Conservation (phyloP, 768 basidiomycete genomes). For the Trichaptum fuscoviolaceum region DNA sequence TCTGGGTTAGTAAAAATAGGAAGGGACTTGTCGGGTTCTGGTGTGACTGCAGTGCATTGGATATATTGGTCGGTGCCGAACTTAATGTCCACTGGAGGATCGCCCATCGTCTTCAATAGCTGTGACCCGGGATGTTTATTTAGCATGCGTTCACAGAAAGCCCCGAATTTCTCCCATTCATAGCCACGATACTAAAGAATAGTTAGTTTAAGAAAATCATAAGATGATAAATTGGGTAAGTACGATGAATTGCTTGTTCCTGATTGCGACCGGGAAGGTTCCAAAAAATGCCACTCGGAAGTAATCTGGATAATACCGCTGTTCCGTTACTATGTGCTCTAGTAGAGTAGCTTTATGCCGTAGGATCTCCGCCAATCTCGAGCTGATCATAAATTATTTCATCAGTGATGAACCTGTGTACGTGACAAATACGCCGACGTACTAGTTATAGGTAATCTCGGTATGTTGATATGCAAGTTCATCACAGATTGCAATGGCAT, state of each 20-base stretch:
- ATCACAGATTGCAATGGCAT: constrained; percentile 87
- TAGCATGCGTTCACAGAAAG: constrained; percentile 88
- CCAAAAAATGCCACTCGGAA: constrained; percentile 94
- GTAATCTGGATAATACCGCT: constrained; percentile 87
- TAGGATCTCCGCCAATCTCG: constrained; percentile 78
- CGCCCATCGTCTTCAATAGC: constrained; percentile 63
- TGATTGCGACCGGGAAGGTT: constrained; percentile 79
- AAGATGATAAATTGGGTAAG: constrained; percentile 19
- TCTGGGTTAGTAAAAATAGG: constrained; percentile 84
- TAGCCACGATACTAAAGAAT: constrained; percentile 76
- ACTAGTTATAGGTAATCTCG: constrained; percentile 90
- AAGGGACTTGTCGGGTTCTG: constrained; percentile 74
- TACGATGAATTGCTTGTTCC: constrained; percentile 89
- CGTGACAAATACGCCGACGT: constrained; percentile 22
- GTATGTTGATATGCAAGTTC: constrained; percentile 87
- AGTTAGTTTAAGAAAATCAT: constrained; percentile 8
- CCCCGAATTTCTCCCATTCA: constrained; percentile 90
- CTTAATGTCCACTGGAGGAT: constrained; percentile 77
- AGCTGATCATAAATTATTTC: constrained; percentile 33
- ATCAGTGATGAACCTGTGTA: constrained; percentile 11
- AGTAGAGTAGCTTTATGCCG: constrained; percentile 82
- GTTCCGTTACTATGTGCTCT: constrained; percentile 79
- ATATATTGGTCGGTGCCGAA: constrained; percentile 80
- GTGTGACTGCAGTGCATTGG: constrained; percentile 79
- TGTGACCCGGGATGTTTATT: constrained; percentile 86